These are phyloP conservation scores for Rhododendron molle DNA, from an alignment of 148 eudicot species.

Conservation along the genomic window DNA sequence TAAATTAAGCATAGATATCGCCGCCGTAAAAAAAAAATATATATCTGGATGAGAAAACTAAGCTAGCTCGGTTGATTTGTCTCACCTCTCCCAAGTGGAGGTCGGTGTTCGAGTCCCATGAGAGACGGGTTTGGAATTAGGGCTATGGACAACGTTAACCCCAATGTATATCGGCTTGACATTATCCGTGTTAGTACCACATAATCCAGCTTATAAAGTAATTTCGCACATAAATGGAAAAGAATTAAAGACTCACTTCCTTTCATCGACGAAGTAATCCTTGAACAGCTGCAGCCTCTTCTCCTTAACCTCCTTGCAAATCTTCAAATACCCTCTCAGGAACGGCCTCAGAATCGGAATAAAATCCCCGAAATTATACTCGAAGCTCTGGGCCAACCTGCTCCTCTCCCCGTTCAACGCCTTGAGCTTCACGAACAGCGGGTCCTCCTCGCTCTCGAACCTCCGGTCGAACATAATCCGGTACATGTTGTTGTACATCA, in stretches of 20 bases:
- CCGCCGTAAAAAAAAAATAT: too few species aligned
- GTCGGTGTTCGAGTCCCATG: too few species aligned
- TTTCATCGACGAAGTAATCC: constrained; percentile 64
- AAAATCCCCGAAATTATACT: constrained; percentile 78
- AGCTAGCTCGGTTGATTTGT: too few species aligned
- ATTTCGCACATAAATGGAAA: background rate
- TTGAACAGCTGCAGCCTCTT: constrained; percentile 64
- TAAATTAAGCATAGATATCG: too few species aligned
- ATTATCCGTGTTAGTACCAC: background rate
- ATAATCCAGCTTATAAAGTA: background rate
- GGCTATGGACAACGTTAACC: too few species aligned
- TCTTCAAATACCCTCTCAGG: constrained; percentile 60
- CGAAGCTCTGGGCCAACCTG: constrained; percentile 71
- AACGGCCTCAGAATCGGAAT: constrained; percentile 71
- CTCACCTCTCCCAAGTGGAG: too few species aligned
- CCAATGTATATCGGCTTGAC: background rate
- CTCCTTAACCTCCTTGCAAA: constrained; percentile 55
- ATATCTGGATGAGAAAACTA: too few species aligned
- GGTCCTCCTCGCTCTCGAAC: constrained; percentile 66
- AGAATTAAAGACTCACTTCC: constrained; percentile 41
- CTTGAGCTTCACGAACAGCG: constrained; percentile 51
- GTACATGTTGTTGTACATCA: constrained; percentile 80
- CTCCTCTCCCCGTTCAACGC: constrained; percentile 74
- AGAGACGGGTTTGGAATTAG: too few species aligned
- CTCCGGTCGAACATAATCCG: constrained; percentile 65